Conservation (phyloP, 495 filamentous ascomycete species). For the Trichocladium uniseriatum region DNA sequence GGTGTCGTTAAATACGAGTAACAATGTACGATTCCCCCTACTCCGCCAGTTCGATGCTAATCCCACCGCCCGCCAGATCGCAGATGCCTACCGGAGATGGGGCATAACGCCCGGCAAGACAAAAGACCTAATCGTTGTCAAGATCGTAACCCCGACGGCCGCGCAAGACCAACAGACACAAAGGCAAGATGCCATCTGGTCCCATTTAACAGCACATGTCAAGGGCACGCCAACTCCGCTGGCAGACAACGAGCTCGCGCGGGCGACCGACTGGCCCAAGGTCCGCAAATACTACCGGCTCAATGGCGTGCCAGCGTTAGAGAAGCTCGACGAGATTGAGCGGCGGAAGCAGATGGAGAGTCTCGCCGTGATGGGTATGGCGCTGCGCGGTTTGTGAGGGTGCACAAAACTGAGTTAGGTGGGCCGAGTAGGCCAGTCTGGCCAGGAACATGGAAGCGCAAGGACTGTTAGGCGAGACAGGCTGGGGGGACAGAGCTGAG, state of each 20-base stretch:
- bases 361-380: constrained; percentile 60
- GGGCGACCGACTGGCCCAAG: constrained; percentile 53
- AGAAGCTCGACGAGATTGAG: constrained; percentile 25
- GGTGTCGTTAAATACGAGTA: constrained; percentile 68
- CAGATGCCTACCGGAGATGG: constrained; percentile 80
- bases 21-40: constrained; percentile 55
- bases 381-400: constrained; percentile 51
- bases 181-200: constrained; percentile 47
- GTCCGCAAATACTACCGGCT: constrained; percentile 81
- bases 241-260: constrained; percentile 50
- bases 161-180: constrained; percentile 11
- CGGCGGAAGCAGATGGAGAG: constrained; percentile 49
- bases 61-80: constrained; percentile 50
- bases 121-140: constrained; percentile 62
- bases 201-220: constrained; percentile 54
- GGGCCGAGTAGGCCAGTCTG: too few relatives aligned
- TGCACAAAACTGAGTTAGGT: too few relatives aligned
- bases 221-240: constrained; percentile 54
- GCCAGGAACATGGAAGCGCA: too few relatives aligned
- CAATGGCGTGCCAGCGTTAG: constrained; percentile 41
- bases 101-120: constrained; percentile 62
- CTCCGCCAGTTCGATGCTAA: background rate
- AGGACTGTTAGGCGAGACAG: too few relatives aligned
- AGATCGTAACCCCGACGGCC: constrained; percentile 39
- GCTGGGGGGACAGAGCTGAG: too few relatives aligned